phyloP scores from a whole-genome alignment of 306 rosid species.

The Sicyos edulis region DNA sequence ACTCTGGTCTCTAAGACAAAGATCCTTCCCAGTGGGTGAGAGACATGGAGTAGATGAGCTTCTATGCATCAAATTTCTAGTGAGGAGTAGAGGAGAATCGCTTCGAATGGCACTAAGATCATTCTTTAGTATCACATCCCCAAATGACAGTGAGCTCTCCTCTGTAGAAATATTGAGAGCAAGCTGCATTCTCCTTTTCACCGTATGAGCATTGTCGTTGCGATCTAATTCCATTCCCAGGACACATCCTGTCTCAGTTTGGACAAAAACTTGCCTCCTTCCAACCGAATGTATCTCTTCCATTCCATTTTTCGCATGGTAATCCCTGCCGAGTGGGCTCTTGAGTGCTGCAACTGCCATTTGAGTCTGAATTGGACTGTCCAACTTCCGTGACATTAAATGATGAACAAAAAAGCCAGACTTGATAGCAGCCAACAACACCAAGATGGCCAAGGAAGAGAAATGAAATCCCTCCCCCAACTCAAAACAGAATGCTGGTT shows the following conservation, averaged over 20 bases:
- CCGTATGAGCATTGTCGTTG: conserved; percentile 82
- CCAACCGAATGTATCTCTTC: conserved; percentile 56
- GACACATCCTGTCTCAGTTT: conserved; percentile 86
- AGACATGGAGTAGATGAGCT: conserved; percentile 98
- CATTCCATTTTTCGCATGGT: conserved; percentile 40
- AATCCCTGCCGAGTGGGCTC: conserved; percentile 54
- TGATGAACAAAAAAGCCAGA: conserved; percentile 4
- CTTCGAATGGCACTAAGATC: conserved; percentile 78
- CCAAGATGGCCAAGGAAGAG: conserved; percentile 46
- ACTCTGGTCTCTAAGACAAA: conserved; percentile 72
- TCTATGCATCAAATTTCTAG: conserved; percentile 70
- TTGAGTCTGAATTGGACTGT: conserved; percentile 95
- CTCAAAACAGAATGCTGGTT: conserved; percentile 36
- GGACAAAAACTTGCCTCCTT: conserved; percentile 79
- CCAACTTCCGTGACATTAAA: conserved; percentile 81
- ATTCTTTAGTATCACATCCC: conserved; percentile 74
- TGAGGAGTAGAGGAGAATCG: conserved; percentile 78
- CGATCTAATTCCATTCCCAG: conserved; percentile 91
- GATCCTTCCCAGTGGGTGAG: conserved; percentile 83
- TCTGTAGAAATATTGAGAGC: conserved; percentile 81
- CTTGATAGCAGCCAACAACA: conserved; percentile 31
- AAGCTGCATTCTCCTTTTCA: conserved; percentile 88
- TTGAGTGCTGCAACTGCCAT: conserved; percentile 78
- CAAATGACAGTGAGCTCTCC: conserved; percentile 80
- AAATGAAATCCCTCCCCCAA: conserved; percentile 50